Evolutionary conservation across 73 alveolate species (phyloP), one percentile per base, ranked within the genome.

Genomic region (Paramecium bursaria): DNA sequence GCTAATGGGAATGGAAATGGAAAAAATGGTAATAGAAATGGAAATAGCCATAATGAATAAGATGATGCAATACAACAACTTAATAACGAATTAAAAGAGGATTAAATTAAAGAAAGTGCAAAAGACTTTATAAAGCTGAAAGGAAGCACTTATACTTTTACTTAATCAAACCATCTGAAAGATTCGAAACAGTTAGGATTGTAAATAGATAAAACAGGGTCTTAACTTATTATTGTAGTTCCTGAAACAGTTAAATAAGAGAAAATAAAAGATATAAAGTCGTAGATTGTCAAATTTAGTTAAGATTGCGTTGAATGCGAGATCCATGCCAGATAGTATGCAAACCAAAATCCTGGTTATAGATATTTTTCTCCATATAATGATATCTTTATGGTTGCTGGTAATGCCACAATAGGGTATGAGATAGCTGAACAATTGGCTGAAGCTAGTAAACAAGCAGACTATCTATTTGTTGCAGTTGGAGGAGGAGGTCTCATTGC

Each of bases 401-500:
- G 79, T 30, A 33, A 35, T 30, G 22, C 54, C 15, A 60, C 79
- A 6, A 30, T 60, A 3, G 79, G 79, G 35, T 31, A 33, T 6
- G 60, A 67, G 44, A 17, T 39, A 42, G 53, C 10, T 21, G 9
- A 7, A 7, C 19, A 47, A 25, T 39, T 67, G 22, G 21, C 33
- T 15, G 4, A 42, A 30, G 4, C 21, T 7, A 42, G 27, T 19
- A 27, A 67, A 42, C 25, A 67, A 39, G 27, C 44, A 3, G 82
- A 67, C 44, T 67, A 30, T 35, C 9, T 67, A 13, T 67, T 67
- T 42, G 55, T 67, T 1, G 33, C 82, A n/a, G 26, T 42, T 15
- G 57, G 82, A 15, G 82, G 61, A 3, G 82, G 60, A 30, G 60
- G 82, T 3, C 33, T 67, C 27, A 42, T 67, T 15, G 79, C 54